These are phyloP conservation scores for Pilobolus umbonatus DNA, from an alignment of 192 early-diverging fungal species.

Conservation along the genomic window DNA sequence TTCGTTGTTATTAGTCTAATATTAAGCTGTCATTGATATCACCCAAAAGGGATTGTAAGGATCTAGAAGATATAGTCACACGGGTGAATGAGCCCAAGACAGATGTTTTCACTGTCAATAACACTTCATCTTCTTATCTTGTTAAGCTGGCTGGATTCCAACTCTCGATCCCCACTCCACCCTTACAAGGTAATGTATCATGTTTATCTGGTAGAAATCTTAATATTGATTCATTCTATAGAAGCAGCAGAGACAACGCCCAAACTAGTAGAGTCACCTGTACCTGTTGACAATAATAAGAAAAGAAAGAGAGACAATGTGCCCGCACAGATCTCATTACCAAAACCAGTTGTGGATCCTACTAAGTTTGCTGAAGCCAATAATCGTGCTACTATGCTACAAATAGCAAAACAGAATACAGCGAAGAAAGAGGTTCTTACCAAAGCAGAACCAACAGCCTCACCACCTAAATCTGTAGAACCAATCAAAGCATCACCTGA, in stretches of 20 bases:
- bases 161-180: constrained; percentile 23
- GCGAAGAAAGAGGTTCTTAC: neutral
- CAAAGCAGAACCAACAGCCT: neutral
- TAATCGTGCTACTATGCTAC: constrained; percentile 6
- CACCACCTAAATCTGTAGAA: constrained; percentile 22
- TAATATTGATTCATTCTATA: neutral
- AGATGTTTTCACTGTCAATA: constrained; percentile 31
- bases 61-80: constrained; percentile 31
- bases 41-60: constrained; percentile 22
- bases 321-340: constrained; percentile 27
- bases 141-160: constrained; percentile 50
- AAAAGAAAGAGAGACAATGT: constrained; percentile 36
- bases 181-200: no score
- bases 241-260: neutral
- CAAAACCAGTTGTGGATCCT: constrained; percentile 28
- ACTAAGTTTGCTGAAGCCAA: constrained; percentile 16
- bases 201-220: no score
- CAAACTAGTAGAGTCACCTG: no score
- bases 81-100: constrained; percentile 21
- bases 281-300: constrained; percentile 24
- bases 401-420: neutral
- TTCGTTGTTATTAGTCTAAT: constrained; percentile 5
- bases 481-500: neutral
- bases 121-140: constrained; percentile 33
- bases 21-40: constrained; percentile 35